Evolutionary conservation across 495 filamentous ascomycete species (phyloP).

Genomic region (Aspergillus nidulans): DNA sequence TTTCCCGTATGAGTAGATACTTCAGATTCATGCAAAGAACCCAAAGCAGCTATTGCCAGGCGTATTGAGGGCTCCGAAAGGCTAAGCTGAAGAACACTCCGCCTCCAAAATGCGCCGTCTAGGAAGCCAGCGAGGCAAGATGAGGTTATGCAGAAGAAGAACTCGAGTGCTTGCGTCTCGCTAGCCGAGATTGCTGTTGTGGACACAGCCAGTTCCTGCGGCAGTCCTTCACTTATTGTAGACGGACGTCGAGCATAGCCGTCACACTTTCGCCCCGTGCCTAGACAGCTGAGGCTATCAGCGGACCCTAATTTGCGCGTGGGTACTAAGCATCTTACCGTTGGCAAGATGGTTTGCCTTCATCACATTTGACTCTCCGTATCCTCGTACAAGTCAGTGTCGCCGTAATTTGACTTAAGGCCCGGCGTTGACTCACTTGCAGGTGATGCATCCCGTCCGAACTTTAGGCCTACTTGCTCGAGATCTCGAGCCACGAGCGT

Average conservation of each 20-base stretch:
- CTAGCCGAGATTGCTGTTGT: constrained; percentile 4
- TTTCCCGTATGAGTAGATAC: not conserved
- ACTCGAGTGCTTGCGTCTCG: constrained; percentile 16
- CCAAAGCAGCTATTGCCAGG: constrained; percentile 59
- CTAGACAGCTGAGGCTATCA: constrained; percentile 24
- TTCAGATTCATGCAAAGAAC: constrained; percentile 51
- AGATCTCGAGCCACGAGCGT: not conserved
- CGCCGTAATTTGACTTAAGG: not conserved
- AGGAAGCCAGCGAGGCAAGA: constrained; percentile 59
- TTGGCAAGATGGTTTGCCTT: constrained; percentile 23
- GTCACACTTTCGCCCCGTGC: constrained; percentile 34
- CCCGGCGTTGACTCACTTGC: constrained; percentile 24
- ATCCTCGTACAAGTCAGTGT: constrained; percentile 7
- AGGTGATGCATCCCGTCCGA: constrained; percentile 26
- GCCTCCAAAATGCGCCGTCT: constrained; percentile 54
- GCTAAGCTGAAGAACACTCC: constrained; percentile 50
- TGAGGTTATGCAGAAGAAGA: constrained; percentile 25
- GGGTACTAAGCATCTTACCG: constrained; percentile 9
- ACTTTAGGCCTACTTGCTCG: constrained; percentile 30
- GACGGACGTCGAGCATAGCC: constrained; percentile 18
- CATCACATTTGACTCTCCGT: constrained; percentile 31
- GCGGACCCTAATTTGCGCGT: not conserved
- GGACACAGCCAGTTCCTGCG: constrained; percentile 2
- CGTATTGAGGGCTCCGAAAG: constrained; percentile 56
- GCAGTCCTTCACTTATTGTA: not conserved